Evolutionary conservation across 1,284 basidiomycete genomes (phyloP), one percentile per base, ranked within the genome.

Genomic region (Moesziomyces sp.): DNA sequence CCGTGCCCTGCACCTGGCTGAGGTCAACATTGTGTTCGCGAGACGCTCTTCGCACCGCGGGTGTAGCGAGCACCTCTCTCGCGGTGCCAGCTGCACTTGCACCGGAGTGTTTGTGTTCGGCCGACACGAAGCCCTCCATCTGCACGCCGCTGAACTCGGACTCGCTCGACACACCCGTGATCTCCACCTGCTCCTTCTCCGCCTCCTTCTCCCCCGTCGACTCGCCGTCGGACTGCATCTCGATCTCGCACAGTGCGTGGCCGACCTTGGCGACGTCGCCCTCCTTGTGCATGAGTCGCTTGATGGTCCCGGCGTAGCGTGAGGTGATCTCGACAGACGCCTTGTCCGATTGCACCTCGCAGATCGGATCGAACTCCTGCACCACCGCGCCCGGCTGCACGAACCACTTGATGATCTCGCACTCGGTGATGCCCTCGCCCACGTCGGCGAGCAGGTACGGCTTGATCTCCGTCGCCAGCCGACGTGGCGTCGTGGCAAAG

Each of bases 271-370:
- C 91, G 14, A 94, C 89, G 76, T 93, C 89, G 19, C 94, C 94
- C 72, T 91, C 92, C 69, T 90, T 87, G 24, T 93, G 91, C 6
- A 92, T 87, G 18, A 96, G 85, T 57, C 90, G 87, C 62, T 87
- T 89, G 47, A 97, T 86, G 34, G 89, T 87, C 2, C 94, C 94
- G 35, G 93, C 90, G 77, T 89, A 94, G 0, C 94, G 93, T 60
- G 91, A 92, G 0, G 94, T 97, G 64, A 97, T 93, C 83, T 97
- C 94, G 26, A 97, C 94, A 76, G 91, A 93, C 3, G 92, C 92
- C 85, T 97, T 97, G 88, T 97, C 94, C 70, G 91, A 93, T 85
- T 94, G 93, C 0, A 97, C 94, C 79, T 97, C 94, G 80, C 93
- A 94, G 3, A 97, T 87, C 1, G 91, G 88, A 68, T 97, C 94